phyloP scores from a whole-genome alignment of 768 basidiomycete species.

The Naganishia vishniacii region DNA sequence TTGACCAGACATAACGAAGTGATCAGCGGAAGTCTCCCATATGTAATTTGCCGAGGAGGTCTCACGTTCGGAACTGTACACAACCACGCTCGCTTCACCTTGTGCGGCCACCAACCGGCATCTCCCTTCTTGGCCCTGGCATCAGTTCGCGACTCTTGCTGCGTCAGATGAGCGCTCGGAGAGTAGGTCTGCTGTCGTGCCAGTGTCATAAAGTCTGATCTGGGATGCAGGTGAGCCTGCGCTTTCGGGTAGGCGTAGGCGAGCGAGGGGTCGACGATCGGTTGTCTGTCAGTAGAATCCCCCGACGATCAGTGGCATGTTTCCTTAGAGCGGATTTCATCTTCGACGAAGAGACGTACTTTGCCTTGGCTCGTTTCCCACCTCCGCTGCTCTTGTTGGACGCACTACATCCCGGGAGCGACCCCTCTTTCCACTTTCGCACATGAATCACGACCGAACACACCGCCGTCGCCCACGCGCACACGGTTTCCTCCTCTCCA shows the following conservation, averaged over 20 bases:
- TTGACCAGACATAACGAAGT: too few relatives aligned
- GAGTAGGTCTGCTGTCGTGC: constrained; percentile 38
- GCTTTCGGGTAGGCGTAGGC: not conserved
- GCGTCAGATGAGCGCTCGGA: constrained; percentile 7
- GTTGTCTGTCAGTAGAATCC: not conserved
- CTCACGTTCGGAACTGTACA: constrained; percentile 42
- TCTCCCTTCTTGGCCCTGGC: constrained; percentile 38
- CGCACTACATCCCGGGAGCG: not conserved
- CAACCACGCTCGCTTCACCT: constrained; percentile 41
- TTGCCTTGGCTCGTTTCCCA: constrained; percentile 28
- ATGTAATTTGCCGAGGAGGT: not conserved
- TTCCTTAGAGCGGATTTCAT: not conserved
- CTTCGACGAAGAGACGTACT: not conserved
- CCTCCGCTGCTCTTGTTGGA: not conserved
- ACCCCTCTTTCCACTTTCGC: constrained; percentile 20
- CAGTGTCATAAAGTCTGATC: constrained; percentile 31
- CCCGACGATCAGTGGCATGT: not conserved
- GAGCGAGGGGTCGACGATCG: not conserved
- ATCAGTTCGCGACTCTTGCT: constrained; percentile 28
- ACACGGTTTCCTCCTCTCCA: constrained; percentile 41
- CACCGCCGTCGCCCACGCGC: constrained; percentile 74
- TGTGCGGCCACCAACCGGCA: constrained; percentile 46
- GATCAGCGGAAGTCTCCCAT: too few relatives aligned
- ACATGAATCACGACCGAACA: constrained; percentile 58
- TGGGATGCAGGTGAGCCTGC: constrained; percentile 27